Base-by-base conservation (phyloP, 805 yeast species). In the Saccharomycopsis fodiens region DNA sequence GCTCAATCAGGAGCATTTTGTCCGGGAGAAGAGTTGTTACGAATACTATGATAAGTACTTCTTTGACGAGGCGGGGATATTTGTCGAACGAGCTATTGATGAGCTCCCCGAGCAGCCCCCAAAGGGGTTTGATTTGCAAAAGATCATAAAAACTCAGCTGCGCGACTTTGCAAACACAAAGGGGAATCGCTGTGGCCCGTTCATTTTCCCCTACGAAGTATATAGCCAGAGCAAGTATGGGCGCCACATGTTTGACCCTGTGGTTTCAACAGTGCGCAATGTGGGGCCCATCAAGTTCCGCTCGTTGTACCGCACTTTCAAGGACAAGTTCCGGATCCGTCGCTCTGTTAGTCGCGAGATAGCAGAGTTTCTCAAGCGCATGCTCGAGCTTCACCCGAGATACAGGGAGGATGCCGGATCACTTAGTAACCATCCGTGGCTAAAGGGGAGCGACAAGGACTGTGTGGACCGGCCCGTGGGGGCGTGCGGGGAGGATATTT, bases 361-460 rank as follows among this genome's bases (percentile, higher is more conserved):
- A 15, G 54, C 70, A 3, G 73, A 69, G 46, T 74, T 79, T 48
- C 62, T 79, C 32, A 54, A 64, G 39, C 67, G 73, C 45, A 74
- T 81, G 66, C 63, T 79, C 39, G 64, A 62, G 40, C 67, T 69
- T 53, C 68, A 72, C 53, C 74, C 79, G 21, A 59, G 59, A 37
- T 67, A 67, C 10, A 64, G 85, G 44, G 70, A 66, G 42, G 83
- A 78, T 62, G 74, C 79, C 22, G 73, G 75, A 32, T 67, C 75
- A 5, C 65, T 78, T 59, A 61, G 72, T 39, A 64, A 69, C 25
- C 82, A 77, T 57, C 70, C 75, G 3, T 79, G 52, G 51, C 16
- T 35, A 23, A 39, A 20, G 13, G 47, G 35, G 38, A 32, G 19
- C 21, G 20, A 50, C 15, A 42, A 27, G 17, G 57, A 42, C 6